These are phyloP conservation scores for Graphilbum ipis-grandicollis DNA, from an alignment of 2,329 filamentous ascomycete species.

Conservation along the genomic window DNA sequence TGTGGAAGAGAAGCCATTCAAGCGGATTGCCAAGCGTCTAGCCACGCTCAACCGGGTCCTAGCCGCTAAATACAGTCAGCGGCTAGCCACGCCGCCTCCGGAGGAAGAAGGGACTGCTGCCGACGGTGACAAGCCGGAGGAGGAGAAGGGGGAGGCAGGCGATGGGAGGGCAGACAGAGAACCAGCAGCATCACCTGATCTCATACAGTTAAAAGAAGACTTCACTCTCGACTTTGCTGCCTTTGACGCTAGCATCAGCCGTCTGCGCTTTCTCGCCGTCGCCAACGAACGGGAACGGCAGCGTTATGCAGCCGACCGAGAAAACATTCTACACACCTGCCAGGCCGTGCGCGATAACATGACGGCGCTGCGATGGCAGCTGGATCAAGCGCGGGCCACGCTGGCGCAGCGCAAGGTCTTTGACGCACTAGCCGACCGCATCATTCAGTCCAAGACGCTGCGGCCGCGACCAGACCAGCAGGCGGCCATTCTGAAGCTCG, in stretches of 20 bases:
- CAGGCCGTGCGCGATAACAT: constrained; percentile 64
- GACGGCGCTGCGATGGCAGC: constrained; percentile 48
- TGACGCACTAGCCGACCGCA: constrained; percentile 75
- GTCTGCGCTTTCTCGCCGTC: constrained; percentile 71
- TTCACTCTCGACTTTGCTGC: constrained; percentile 75
- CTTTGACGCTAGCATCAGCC: constrained; percentile 71
- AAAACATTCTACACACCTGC: constrained; percentile 62
- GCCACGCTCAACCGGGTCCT: constrained; percentile 50
- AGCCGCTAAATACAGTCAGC: constrained; percentile 24
- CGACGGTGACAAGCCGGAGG: no score
- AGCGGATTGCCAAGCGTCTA: constrained; percentile 70
- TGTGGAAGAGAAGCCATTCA: constrained; percentile 85
- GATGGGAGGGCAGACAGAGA: constrained; percentile 3
- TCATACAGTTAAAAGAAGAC: constrained; percentile 63
- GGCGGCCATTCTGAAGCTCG: constrained; percentile 60
- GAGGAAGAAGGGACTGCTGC: constrained; percentile 24
- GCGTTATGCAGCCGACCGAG: constrained; percentile 66
- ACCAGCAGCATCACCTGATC: constrained; percentile 21
- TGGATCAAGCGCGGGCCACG: constrained; percentile 60
- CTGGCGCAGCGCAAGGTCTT: constrained; percentile 69
- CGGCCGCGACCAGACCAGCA: constrained; percentile 72
- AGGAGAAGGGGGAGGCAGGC: constrained; percentile 8
- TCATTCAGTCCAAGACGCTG: constrained; percentile 64
- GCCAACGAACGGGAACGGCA: constrained; percentile 73
- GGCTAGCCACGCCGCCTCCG: constrained; percentile 49